phyloP scores from a whole-genome alignment of 1,284 basidiomycete genomes.

The Heimioporus punctisporus region DNA sequence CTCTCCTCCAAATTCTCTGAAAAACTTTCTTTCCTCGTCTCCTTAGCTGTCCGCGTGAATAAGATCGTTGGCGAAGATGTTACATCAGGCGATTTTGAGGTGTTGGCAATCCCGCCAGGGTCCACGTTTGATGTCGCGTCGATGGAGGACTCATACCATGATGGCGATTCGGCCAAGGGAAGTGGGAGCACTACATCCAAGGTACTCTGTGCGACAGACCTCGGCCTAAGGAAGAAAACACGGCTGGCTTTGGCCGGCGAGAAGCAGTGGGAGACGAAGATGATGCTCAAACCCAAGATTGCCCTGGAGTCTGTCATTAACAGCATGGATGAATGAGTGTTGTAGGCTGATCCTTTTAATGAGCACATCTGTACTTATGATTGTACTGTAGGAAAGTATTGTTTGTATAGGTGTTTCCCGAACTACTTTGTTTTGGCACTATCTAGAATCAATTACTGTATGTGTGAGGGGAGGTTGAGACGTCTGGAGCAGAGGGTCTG shows the following conservation, averaged over 20 bases:
- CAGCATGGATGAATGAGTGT: constrained; percentile 32
- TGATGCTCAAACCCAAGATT: constrained; percentile 35
- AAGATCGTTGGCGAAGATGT: constrained; percentile 37
- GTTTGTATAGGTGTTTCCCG: no score
- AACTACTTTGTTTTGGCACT: no score
- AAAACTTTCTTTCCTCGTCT: constrained; percentile 28
- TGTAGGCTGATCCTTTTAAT: no score
- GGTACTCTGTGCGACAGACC: constrained; percentile 36
- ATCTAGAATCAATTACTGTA: no score
- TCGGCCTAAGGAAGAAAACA: constrained; percentile 32
- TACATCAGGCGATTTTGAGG: constrained; percentile 34
- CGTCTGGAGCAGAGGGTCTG: no score
- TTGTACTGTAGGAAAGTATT: no score
- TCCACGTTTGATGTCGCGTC: constrained; percentile 23
- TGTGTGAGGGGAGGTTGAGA: no score
- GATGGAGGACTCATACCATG: constrained; percentile 37
- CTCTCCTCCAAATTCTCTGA: constrained; percentile 30
- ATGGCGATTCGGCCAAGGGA: constrained; percentile 14
- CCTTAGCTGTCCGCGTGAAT: constrained; percentile 30
- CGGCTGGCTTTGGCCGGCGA: constrained; percentile 26
- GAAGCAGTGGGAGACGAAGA: constrained; percentile 32
- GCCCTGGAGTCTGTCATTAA: constrained; percentile 36
- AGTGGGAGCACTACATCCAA: constrained; percentile 3
- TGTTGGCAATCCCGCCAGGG: constrained; percentile 26
- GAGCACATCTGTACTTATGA: no score